These are phyloP conservation scores for Phialophora tarda DNA, from an alignment of 2,329 filamentous ascomycete genomes.

Conservation along the genomic window DNA sequence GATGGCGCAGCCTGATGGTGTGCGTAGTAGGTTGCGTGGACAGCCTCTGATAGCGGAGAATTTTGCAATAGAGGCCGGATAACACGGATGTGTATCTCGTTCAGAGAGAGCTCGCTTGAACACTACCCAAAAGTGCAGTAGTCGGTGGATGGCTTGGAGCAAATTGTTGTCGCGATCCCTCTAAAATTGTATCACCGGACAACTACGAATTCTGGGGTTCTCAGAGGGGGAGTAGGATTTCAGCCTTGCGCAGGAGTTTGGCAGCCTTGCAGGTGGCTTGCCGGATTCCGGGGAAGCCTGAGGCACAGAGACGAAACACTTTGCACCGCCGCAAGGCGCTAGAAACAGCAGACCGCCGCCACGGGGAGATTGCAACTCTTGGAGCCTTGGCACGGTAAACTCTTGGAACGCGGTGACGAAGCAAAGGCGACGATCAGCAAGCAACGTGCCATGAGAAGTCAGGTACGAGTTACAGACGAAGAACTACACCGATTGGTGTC, in stretches of 20 bases:
- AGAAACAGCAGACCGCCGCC: constrained; percentile 4
- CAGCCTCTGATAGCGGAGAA: not conserved
- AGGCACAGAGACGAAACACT: constrained; percentile 13
- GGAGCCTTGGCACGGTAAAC: not conserved
- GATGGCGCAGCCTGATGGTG: constrained; percentile 23
- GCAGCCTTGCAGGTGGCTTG: constrained; percentile 15
- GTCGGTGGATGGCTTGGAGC: not conserved
- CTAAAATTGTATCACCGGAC: not conserved
- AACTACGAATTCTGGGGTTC: not conserved
- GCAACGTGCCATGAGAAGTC: not conserved
- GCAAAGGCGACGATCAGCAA: not conserved
- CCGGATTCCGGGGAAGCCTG: constrained; percentile 13
- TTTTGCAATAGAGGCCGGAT: not conserved
- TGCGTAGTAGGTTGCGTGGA: constrained; percentile 19
- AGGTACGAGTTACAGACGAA: not conserved
- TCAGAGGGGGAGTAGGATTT: not conserved
- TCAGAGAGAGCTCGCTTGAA: not conserved
- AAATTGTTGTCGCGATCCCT: not conserved
- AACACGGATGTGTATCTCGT: not conserved
- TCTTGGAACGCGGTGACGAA: not conserved
- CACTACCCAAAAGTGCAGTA: not conserved
- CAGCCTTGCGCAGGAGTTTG: not conserved
- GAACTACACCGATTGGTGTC: not conserved
- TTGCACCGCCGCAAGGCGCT: constrained; percentile 17
- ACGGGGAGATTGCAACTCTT: constrained; percentile 12